Percentiles rank a stretch among this genome's conserved stretches.
These are phyloP conservation scores for Ogataea philodendri DNA, from an alignment of 805 yeast genomes.

Conservation along the genomic window DNA sequence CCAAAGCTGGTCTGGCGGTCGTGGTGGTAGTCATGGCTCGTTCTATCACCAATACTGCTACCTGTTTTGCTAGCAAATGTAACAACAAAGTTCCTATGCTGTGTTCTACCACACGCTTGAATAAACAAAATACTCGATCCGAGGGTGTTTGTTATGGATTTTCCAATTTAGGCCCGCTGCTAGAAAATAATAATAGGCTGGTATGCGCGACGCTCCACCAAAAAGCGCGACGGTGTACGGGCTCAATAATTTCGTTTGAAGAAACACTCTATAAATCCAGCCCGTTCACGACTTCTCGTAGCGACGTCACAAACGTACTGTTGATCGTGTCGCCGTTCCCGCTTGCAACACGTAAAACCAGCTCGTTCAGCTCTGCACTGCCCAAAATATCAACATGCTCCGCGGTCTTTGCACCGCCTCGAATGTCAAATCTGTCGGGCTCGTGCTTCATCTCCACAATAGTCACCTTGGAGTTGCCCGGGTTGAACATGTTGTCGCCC, in stretches of 20 bases:
- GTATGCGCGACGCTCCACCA: slow-evolving; percentile 6
- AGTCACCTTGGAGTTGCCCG: slow-evolving; percentile 69
- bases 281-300: slow-evolving; percentile 58
- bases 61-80: slow-evolving; percentile 5
- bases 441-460: slow-evolving; percentile 90
- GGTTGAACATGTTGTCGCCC: slow-evolving; percentile 65
- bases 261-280: slow-evolving; percentile 42
- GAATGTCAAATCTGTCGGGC: slow-evolving; percentile 88
- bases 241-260: background rate
- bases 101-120: slow-evolving; percentile 13
- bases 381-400: slow-evolving; percentile 98
- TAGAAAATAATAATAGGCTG: slow-evolving; percentile 3
- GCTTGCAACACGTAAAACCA: slow-evolving; percentile 75
- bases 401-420: slow-evolving; percentile 97
- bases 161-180: slow-evolving; percentile 13
- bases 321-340: slow-evolving; percentile 73
- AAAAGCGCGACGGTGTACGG: slow-evolving; percentile 11
- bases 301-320: slow-evolving; percentile 54
- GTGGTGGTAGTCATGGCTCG: slow-evolving; percentile 16
- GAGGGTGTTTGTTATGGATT: slow-evolving; percentile 21
- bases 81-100: slow-evolving; percentile 3
- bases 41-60: background rate
- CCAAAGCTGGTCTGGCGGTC: slow-evolving; percentile 15
- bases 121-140: slow-evolving; percentile 17
- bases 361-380: slow-evolving; percentile 85